Evolutionary conservation across 2,329 filamentous ascomycete species (phyloP).

Genomic region (Fusarium sp.): DNA sequence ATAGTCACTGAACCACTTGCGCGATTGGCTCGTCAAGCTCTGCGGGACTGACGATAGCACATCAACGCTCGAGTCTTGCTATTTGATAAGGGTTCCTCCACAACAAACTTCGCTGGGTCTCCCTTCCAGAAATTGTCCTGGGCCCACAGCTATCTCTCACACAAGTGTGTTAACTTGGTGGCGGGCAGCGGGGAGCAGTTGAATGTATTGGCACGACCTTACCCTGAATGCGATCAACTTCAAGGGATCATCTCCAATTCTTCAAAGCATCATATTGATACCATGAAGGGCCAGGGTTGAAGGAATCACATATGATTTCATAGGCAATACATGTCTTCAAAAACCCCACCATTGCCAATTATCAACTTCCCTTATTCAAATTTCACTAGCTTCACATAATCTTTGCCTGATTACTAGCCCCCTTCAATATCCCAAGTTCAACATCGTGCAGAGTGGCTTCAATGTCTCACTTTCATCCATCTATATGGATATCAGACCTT

Average conservation of each 20-base stretch:
- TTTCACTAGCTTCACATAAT: constrained; percentile 3
- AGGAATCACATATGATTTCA: constrained; percentile 3
- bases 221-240: neutral
- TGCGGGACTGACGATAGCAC: constrained; percentile 28
- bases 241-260: neutral
- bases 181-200: neutral
- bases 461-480: constrained; percentile 48
- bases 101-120: constrained; percentile 9
- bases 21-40: constrained; percentile 36
- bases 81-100: constrained; percentile 39
- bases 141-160: constrained; percentile 22
- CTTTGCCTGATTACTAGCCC: constrained; percentile 23
- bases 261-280: neutral
- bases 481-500: constrained; percentile 33
- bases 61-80: neutral
- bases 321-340: constrained; percentile 27
- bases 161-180: constrained; percentile 16
- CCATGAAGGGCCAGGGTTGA: neutral
- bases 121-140: constrained; percentile 10
- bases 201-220: neutral
- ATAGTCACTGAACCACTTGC: constrained; percentile 18
- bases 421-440: constrained; percentile 6
- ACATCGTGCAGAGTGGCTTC: constrained; percentile 27
- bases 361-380: constrained; percentile 19
- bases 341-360: constrained; percentile 25